Conservation (phyloP, 2,329 filamentous ascomycete genomes). For the Pseudogymnoascus sp. region DNA sequence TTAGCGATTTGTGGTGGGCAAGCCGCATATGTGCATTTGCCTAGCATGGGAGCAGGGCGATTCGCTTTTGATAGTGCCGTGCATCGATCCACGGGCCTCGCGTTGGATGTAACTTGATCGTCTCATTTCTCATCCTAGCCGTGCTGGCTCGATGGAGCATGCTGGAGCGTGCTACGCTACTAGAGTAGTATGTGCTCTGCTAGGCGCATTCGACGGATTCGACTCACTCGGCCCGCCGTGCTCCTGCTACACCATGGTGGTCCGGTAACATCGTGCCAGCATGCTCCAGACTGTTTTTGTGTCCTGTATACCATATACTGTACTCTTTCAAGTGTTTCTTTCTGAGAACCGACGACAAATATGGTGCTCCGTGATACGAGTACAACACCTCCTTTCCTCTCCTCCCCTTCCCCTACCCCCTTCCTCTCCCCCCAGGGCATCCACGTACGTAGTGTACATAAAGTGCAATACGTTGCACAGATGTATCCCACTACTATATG, state of each 20-base stretch:
- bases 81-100: conserved; percentile 1
- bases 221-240: not conserved
- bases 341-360: not conserved
- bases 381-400: not conserved
- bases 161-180: not conserved
- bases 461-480: not conserved
- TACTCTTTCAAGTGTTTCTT: not conserved
- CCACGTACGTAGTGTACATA: not conserved
- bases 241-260: not conserved
- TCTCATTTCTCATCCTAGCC: not conserved
- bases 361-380: not conserved
- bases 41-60: not conserved
- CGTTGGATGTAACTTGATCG: conserved; percentile 6
- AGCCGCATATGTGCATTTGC: not conserved
- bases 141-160: not conserved
- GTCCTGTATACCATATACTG: not conserved
- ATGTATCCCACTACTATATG: not conserved
- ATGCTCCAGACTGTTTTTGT: conserved; percentile 1
- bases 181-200: not conserved
- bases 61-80: not conserved
- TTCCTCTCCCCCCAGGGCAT: not conserved
- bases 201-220: not conserved
- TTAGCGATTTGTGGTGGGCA: not conserved
- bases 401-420: not conserved
- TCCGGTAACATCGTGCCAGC: not conserved